Percentiles rank a stretch among this genome's conserved stretches.
phyloP scores from a whole-genome alignment of 1,139 yeast genomes.

The Fermentozyma sake region DNA sequence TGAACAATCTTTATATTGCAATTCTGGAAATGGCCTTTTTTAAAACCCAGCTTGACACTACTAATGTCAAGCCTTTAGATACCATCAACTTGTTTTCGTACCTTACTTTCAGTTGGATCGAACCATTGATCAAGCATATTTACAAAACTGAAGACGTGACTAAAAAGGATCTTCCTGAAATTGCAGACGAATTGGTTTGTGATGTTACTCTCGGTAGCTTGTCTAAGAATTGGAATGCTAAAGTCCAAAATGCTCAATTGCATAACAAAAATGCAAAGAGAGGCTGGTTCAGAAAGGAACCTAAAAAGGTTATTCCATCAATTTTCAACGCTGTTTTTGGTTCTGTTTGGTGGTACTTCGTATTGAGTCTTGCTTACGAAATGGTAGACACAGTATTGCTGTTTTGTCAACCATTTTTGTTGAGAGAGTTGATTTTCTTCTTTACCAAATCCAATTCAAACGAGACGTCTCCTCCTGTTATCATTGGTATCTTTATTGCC shows the following conservation, averaged over 20 bases:
- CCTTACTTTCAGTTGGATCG: slow-evolving; percentile 23
- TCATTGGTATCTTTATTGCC: slow-evolving; percentile 19
- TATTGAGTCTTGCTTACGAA: slow-evolving; percentile 8
- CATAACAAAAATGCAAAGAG: slow-evolving; percentile 1
- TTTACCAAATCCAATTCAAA: slow-evolving; percentile 9
- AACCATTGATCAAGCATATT: slow-evolving; percentile 20
- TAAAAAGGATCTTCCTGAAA: slow-evolving; percentile 17
- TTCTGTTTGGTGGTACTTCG: slow-evolving; percentile 10
- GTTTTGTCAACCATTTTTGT: slow-evolving; percentile 20
- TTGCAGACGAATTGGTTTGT: slow-evolving; percentile 6
- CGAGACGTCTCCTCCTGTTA: slow-evolving; percentile 17
- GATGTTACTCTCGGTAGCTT: slow-evolving; percentile 7
- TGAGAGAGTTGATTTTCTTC: slow-evolving; percentile 18
- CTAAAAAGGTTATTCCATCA: slow-evolving; percentile 13
- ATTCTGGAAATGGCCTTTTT: slow-evolving; percentile 14
- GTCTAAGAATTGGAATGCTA: slow-evolving; percentile 7
- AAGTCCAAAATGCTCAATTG: slow-evolving; percentile 2
- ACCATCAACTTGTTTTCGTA: slow-evolving; percentile 14
- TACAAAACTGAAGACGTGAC: slow-evolving; percentile 18
- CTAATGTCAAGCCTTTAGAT: slow-evolving; percentile 4
- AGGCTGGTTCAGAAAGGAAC: slow-evolving; percentile 4
- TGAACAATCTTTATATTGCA: slow-evolving; percentile 9
- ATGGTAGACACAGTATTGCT: slow-evolving; percentile 10
- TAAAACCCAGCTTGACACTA: slow-evolving; percentile 12
- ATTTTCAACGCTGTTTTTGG: slow-evolving; percentile 13